Conservation (phyloP, 306 rosid genomes). For the cucumber (Cucumis sativus) region DNA sequence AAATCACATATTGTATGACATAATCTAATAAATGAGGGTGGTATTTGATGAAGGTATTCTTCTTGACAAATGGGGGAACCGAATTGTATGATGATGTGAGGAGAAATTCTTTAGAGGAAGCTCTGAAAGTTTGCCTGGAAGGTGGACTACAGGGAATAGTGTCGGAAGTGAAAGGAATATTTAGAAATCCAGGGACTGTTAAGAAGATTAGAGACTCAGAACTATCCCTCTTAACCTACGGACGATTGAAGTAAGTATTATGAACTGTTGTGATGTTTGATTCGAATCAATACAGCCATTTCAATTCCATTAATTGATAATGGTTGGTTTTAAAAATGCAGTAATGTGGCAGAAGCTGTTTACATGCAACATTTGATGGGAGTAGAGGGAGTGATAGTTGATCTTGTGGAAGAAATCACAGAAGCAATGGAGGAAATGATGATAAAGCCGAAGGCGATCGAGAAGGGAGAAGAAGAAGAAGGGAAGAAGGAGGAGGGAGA, state of each 20-base stretch:
- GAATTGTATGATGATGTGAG: conserved; percentile 61
- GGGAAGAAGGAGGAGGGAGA: conserved; percentile 22
- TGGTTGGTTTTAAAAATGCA: conserved; percentile 11
- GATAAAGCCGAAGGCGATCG: conserved; percentile 34
- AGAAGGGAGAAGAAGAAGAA: conserved; percentile 24
- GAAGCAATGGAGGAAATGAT: conserved; percentile 49
- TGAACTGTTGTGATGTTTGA: background rate
- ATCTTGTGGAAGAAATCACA: conserved; percentile 67
- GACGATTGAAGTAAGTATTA: conserved; percentile 58
- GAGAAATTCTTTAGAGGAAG: conserved; percentile 88
- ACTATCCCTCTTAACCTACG: conserved; percentile 73
- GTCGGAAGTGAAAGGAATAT: conserved; percentile 62
- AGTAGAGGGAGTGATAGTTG: conserved; percentile 79
- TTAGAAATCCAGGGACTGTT: conserved; percentile 57
- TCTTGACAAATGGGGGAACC: conserved; percentile 83
- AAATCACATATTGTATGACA: background rate
- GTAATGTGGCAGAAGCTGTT: conserved; percentile 85
- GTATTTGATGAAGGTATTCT: conserved; percentile 45
- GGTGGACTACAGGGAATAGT: conserved; percentile 86
- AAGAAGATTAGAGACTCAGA: conserved; percentile 59
- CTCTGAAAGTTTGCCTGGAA: conserved; percentile 63
- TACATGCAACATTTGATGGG: conserved; percentile 91
- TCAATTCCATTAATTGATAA: too few species aligned
- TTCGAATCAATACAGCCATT: too few species aligned
- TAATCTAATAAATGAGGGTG: background rate